These are phyloP conservation scores for Aspergillus indologenus DNA, from an alignment of 495 filamentous ascomycete genomes.

Conservation along the genomic window DNA sequence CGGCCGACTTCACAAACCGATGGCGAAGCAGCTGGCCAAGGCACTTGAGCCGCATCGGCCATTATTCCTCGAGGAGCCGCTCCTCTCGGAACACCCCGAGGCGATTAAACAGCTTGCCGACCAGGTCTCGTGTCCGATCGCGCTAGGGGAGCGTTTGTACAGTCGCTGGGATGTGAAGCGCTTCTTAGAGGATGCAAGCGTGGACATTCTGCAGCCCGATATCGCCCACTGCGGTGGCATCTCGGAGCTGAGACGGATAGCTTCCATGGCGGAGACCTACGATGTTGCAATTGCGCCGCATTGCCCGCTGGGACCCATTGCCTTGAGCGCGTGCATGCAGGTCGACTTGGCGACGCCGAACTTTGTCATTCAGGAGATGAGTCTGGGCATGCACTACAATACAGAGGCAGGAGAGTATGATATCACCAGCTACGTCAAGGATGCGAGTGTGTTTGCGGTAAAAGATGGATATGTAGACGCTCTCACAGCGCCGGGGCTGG, in stretches of 20 bases:
- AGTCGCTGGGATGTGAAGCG: conserved; percentile 73
- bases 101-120: conserved; percentile 64
- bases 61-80: conserved; percentile 78
- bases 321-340: conserved; percentile 70
- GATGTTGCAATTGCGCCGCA: conserved; percentile 76
- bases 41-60: conserved; percentile 67
- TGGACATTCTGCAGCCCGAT: conserved; percentile 77
- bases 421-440: conserved; percentile 63
- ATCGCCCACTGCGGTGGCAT: conserved; percentile 75
- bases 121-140: conserved; percentile 64
- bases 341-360: conserved; percentile 62
- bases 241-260: conserved; percentile 68
- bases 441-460: conserved; percentile 60
- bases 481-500: conserved; percentile 61
- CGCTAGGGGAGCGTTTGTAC: conserved; percentile 73
- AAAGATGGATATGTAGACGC: conserved; percentile 65
- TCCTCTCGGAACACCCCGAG: conserved; percentile 68
- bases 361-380: conserved; percentile 81
- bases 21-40: conserved; percentile 75
- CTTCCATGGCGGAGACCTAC: conserved; percentile 72
- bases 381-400: conserved; percentile 77
- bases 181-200: conserved; percentile 64
- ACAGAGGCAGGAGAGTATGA: conserved; percentile 58
- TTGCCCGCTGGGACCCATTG: conserved; percentile 74
- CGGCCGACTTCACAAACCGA: conserved; percentile 73